Percentiles rank a stretch among this genome's conserved stretches.
Conservation (phyloP, 768 basidiomycete species). For the Termitomyces bulborhizus region DNA sequence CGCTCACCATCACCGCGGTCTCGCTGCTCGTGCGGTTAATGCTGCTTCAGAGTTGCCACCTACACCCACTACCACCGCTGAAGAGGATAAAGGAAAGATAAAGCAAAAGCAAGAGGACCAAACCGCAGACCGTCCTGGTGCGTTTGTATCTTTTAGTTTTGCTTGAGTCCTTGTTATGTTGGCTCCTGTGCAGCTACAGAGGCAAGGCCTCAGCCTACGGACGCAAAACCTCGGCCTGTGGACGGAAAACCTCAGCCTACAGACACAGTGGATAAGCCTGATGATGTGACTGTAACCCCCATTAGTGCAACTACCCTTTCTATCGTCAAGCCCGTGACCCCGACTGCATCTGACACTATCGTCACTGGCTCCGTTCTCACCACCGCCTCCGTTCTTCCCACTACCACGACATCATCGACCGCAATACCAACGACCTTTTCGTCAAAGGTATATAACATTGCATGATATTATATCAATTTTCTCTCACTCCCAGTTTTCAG, state of each 20-base stretch:
- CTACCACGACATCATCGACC: not conserved
- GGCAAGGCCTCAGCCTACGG: not conserved
- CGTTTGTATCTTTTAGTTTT: not conserved
- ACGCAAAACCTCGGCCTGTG: not conserved
- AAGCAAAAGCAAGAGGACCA: not conserved
- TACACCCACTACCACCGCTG: not conserved
- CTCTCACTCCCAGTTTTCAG: not conserved
- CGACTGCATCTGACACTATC: not conserved
- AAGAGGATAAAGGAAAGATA: not conserved
- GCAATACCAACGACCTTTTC: not conserved
- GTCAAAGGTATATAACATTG: not conserved
- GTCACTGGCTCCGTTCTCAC: not conserved
- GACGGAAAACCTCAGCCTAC: not conserved
- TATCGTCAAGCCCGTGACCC: not conserved
- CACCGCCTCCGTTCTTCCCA: not conserved
- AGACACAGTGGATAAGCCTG: not conserved
- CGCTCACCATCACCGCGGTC: constrained; percentile 6
- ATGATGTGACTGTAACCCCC: not conserved
- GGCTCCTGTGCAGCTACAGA: not conserved
- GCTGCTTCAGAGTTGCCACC: not conserved
- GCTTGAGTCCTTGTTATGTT: not conserved
- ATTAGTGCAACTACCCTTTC: not conserved
- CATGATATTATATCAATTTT: not conserved
- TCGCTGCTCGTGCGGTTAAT: constrained; percentile 8
- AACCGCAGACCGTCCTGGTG: not conserved